Percentiles rank a stretch among this genome's conserved stretches.
Conservation (phyloP, 1,284 basidiomycete genomes). For the Rhodotorula glutinis region DNA sequence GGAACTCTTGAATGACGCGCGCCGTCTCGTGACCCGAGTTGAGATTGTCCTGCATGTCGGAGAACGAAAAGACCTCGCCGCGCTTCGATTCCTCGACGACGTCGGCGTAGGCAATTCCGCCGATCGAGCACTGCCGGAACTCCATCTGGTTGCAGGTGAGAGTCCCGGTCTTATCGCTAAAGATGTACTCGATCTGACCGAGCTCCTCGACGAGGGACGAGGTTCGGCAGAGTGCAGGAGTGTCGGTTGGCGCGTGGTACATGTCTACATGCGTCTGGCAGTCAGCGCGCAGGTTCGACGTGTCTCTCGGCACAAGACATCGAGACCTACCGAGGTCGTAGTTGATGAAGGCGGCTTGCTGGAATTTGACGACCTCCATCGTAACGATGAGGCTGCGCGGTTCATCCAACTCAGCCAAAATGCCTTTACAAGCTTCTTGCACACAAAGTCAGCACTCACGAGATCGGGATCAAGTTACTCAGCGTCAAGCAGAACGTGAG, state of each 20-base stretch:
- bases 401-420: too few species aligned
- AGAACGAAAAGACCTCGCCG: conserved; percentile 52
- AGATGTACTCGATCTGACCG: conserved; percentile 97
- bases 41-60: conserved; percentile 49
- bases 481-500: conserved; percentile 98
- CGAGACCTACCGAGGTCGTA: conserved; percentile 58
- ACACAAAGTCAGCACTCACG: conserved; percentile 46
- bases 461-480: conserved; percentile 99
- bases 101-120: conserved; percentile 84
- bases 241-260: conserved; percentile 91
- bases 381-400: conserved; percentile 76
- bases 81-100: conserved; percentile 77
- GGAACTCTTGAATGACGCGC: conserved; percentile 72
- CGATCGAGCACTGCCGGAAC: conserved; percentile 86
- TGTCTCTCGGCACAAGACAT: conserved; percentile 73
- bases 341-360: conserved; percentile 96
- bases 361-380: conserved; percentile 98
- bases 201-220: conserved; percentile 97
- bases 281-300: too few species aligned
- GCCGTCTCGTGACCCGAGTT: conserved; percentile 50
- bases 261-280: conserved; percentile 44
- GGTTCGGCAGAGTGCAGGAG: conserved; percentile 92
- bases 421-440: background rate
- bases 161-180: conserved; percentile 98
- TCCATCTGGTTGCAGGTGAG: conserved; percentile 97